phyloP scores from a whole-genome alignment of 148 eudicot genomes.

The Talinum fruticosum region DNA sequence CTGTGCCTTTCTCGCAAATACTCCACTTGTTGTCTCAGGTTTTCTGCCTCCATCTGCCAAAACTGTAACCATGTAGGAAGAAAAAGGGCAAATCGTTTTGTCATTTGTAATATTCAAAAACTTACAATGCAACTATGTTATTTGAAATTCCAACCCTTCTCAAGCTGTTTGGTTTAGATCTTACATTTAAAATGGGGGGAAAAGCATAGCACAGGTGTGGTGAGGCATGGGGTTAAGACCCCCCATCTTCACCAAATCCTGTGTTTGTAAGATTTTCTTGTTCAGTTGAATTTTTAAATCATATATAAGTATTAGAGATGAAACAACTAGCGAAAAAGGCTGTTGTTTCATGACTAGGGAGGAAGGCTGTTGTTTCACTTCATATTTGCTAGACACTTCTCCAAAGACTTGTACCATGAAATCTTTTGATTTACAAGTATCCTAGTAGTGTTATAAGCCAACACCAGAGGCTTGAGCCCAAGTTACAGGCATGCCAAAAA shows the following conservation, averaged over 20 bases:
- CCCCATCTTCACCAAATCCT: too few relatives aligned
- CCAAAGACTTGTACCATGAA: background rate
- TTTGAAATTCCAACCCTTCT: background rate
- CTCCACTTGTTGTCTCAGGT: slow-evolving; percentile 70
- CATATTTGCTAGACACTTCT: background rate
- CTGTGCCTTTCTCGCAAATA: slow-evolving; percentile 63
- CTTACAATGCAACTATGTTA: background rate
- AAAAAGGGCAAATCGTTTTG: background rate
- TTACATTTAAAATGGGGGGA: background rate
- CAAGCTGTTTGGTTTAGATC: background rate
- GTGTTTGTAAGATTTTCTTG: background rate
- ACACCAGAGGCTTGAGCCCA: too few relatives aligned
- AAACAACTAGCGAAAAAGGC: background rate
- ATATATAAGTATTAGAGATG: background rate
- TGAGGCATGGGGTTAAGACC: background rate
- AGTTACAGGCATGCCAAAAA: too few relatives aligned
- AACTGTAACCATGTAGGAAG: slow-evolving; percentile 35
- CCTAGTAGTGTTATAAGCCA: background rate
- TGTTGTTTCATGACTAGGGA: background rate
- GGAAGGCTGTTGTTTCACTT: background rate
- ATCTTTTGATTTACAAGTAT: background rate
- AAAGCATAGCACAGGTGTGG: background rate
- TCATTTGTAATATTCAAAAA: background rate
- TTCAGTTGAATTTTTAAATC: background rate
- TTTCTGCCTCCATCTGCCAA: slow-evolving; percentile 74